Percentiles rank a stretch among this genome's conserved stretches.
Conservation (phyloP, 1,284 basidiomycete species). For the Binderoboletus segoi region DNA sequence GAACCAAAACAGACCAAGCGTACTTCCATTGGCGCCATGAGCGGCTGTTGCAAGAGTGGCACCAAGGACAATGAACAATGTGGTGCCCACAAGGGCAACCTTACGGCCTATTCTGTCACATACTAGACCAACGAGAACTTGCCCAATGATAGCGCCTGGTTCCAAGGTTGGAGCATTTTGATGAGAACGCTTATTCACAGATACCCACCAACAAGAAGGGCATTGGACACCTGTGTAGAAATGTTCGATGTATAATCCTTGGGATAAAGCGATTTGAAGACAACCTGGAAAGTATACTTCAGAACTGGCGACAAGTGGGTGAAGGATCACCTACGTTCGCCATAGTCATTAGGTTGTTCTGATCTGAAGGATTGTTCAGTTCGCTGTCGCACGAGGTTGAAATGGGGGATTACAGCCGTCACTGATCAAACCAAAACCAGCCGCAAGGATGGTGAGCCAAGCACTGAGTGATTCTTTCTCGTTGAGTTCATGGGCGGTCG, state of each 20-base stretch:
- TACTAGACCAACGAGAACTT: slow-evolving; percentile 65
- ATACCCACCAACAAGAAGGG: slow-evolving; percentile 67
- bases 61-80: slow-evolving; percentile 70
- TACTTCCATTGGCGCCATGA: slow-evolving; percentile 60
- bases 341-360: slow-evolving; percentile 73
- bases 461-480: slow-evolving; percentile 52
- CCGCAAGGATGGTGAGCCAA: slow-evolving; percentile 63
- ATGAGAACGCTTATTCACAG: slow-evolving; percentile 17
- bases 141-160: slow-evolving; percentile 68
- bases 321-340: slow-evolving; percentile 45
- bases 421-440: slow-evolving; percentile 68
- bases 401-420: slow-evolving; percentile 59
- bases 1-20: slow-evolving; percentile 75
- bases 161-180: slow-evolving; percentile 19
- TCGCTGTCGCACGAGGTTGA: neutral
- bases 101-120: slow-evolving; percentile 77
- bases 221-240: slow-evolving; percentile 73
- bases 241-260: slow-evolving; percentile 58
- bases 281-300: slow-evolving; percentile 43
- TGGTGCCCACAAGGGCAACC: slow-evolving; percentile 70
- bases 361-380: slow-evolving; percentile 45
- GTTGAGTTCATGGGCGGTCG: slow-evolving; percentile 27
- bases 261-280: slow-evolving; percentile 65
- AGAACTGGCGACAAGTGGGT: neutral
- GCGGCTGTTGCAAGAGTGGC: slow-evolving; percentile 74